phyloP scores from a whole-genome alignment of 306 rosid genomes.

The Quercus gilva region DNA sequence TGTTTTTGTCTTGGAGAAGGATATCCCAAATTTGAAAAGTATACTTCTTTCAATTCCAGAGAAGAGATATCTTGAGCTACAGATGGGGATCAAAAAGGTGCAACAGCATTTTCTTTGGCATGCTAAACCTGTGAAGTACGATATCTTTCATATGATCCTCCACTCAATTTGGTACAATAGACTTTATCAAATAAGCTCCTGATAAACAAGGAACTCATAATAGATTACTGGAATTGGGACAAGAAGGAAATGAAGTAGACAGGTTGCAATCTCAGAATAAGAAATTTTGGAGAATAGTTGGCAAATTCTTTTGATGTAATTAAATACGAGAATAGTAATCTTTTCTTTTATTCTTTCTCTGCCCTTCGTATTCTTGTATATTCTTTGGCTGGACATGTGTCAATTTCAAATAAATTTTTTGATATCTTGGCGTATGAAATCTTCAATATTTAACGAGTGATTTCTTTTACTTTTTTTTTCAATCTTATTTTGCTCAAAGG shows the following conservation, averaged over 20 bases:
- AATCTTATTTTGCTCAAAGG: no score
- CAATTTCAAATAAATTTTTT: no score
- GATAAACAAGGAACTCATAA: neutral
- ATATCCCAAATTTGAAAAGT: slow-evolving; percentile 75
- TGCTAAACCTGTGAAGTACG: slow-evolving; percentile 67
- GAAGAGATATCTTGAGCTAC: slow-evolving; percentile 64
- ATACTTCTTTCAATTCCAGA: slow-evolving; percentile 70
- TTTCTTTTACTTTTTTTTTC: no score
- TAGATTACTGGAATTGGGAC: neutral
- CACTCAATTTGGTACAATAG: slow-evolving; percentile 91
- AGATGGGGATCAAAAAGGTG: slow-evolving; percentile 64
- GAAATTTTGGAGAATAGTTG: neutral
- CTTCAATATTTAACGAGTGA: no score
- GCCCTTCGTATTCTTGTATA: no score
- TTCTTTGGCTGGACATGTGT: no score
- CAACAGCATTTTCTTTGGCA: slow-evolving; percentile 96
- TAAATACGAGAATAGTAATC: no score
- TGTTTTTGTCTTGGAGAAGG: slow-evolving; percentile 76
- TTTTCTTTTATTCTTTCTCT: no score
- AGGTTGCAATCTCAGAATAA: neutral
- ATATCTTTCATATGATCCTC: slow-evolving; percentile 86
- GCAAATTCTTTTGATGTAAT: neutral
- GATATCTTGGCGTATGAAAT: no score
- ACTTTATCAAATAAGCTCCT: neutral
- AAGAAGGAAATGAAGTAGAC: neutral